phyloP scores from a whole-genome alignment of 2,329 filamentous ascomycete genomes.

The Aspergillus jensenii region DNA sequence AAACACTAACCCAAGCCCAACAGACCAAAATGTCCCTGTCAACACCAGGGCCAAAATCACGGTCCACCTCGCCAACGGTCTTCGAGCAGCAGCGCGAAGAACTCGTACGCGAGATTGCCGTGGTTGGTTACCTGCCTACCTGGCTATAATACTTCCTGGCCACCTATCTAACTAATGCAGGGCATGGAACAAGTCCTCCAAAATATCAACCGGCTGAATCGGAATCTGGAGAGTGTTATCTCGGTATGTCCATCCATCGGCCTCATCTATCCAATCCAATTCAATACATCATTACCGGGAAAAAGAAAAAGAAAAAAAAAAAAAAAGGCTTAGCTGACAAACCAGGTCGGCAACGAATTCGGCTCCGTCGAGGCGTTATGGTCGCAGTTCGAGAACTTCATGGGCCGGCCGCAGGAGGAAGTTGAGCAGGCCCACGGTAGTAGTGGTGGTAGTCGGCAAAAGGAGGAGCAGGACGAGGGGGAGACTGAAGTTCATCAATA shows the following conservation, averaged over 20 bases:
- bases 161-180: conserved; percentile 33
- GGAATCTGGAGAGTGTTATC: conserved; percentile 86
- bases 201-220: conserved; percentile 94
- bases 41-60: conserved; percentile 13
- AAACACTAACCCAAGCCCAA: neutral
- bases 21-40: conserved; percentile 13
- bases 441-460: conserved; percentile 22
- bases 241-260: conserved; percentile 57
- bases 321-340: too few relatives aligned
- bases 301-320: too few relatives aligned
- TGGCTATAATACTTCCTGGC: neutral
- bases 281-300: too few relatives aligned
- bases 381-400: conserved; percentile 96
- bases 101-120: conserved; percentile 44
- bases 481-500: conserved; percentile 22
- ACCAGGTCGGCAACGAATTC: conserved; percentile 89
- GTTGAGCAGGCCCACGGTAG: conserved; percentile 26
- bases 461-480: conserved; percentile 23
- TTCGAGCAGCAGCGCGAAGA: conserved; percentile 46
- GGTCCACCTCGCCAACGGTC: conserved; percentile 31
- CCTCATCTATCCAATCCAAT: too few relatives aligned
- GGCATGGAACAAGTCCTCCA: conserved; percentile 85
- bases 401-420: conserved; percentile 66
- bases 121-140: conserved; percentile 28
- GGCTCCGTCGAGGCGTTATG: conserved; percentile 94